These are phyloP conservation scores for Umbellularia californica DNA, from an alignment of 164 flowering plant species.

Conservation along the genomic window DNA sequence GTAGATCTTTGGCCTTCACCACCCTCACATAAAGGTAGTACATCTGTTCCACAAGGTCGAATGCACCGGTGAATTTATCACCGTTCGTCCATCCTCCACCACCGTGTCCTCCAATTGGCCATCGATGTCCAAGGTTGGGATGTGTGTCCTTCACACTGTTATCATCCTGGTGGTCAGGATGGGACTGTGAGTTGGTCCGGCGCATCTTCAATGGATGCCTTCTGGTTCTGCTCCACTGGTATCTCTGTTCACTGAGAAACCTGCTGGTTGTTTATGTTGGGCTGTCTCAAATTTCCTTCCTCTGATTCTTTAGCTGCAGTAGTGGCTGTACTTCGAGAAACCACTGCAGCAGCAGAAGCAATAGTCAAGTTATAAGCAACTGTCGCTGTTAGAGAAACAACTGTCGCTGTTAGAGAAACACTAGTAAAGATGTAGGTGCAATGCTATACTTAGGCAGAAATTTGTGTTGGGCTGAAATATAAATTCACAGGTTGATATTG, in stretches of 20 bases:
- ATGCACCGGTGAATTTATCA: conserved; percentile 63
- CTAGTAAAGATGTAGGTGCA: background rate
- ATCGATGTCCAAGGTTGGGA: conserved; percentile 63
- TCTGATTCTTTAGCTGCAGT: conserved; percentile 1
- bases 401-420: too few species aligned
- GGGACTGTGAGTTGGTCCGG: conserved; percentile 27
- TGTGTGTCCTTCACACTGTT: conserved; percentile 62
- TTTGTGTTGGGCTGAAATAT: conserved; percentile 6
- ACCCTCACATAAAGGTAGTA: conserved; percentile 69
- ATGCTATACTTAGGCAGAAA: background rate
- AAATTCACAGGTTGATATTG: conserved; percentile 9
- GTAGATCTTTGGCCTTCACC: conserved; percentile 75
- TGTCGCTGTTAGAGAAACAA: too few species aligned
- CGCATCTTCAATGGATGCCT: conserved; percentile 22
- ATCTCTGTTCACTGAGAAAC: conserved; percentile 13
- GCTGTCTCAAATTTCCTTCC: conserved; percentile 16
- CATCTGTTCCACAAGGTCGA: conserved; percentile 85
- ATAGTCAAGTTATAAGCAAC: background rate
- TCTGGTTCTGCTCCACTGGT: conserved; percentile 13
- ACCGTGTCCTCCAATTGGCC: conserved; percentile 52
- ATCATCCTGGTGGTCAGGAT: conserved; percentile 45
- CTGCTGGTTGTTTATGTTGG: conserved; percentile 23
- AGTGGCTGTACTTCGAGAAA: background rate
- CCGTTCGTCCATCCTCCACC: conserved; percentile 56
- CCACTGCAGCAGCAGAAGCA: background rate